phyloP scores from a whole-genome alignment of 805 yeast genomes.

The Komagataella ulmi region DNA sequence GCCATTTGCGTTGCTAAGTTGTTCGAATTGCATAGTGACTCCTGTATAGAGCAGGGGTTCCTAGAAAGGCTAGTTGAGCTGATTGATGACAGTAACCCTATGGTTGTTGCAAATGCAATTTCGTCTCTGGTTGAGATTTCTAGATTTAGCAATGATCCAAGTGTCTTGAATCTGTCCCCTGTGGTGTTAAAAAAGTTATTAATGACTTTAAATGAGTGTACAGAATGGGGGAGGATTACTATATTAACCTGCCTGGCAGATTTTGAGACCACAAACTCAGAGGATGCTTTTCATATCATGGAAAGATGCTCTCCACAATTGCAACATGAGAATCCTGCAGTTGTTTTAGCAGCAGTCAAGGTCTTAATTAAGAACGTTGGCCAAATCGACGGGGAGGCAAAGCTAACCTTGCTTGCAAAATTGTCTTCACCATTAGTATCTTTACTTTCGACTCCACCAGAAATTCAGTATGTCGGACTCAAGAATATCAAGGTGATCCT shows the following conservation, averaged over 20 bases:
- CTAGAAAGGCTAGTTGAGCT: slow-evolving; percentile 51
- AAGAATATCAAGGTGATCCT: slow-evolving; percentile 82
- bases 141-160: slow-evolving; percentile 13
- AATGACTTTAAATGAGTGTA: slow-evolving; percentile 86
- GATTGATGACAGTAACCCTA: slow-evolving; percentile 81
- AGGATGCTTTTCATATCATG: slow-evolving; percentile 73
- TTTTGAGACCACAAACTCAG: slow-evolving; percentile 37
- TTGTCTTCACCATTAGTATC: slow-evolving; percentile 81
- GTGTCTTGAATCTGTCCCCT: slow-evolving; percentile 22
- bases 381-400: slow-evolving; percentile 7
- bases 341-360: slow-evolving; percentile 75
- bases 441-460: slow-evolving; percentile 78
- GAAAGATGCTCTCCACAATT: slow-evolving; percentile 89
- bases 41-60: slow-evolving; percentile 83
- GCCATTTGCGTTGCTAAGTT: slow-evolving; percentile 94
- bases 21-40: slow-evolving; percentile 68
- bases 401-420: slow-evolving; percentile 45
- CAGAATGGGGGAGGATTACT: slow-evolving; percentile 97
- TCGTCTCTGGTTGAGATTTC: slow-evolving; percentile 72
- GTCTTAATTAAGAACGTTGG: slow-evolving; percentile 34
- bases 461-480: slow-evolving; percentile 87
- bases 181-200: slow-evolving; percentile 47
- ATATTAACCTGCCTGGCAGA: slow-evolving; percentile 73
- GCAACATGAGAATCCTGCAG: slow-evolving; percentile 95
- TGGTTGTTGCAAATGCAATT: slow-evolving; percentile 94